Conservation (phyloP, 805 yeast species). For the Phaffomyces opuntiae region DNA sequence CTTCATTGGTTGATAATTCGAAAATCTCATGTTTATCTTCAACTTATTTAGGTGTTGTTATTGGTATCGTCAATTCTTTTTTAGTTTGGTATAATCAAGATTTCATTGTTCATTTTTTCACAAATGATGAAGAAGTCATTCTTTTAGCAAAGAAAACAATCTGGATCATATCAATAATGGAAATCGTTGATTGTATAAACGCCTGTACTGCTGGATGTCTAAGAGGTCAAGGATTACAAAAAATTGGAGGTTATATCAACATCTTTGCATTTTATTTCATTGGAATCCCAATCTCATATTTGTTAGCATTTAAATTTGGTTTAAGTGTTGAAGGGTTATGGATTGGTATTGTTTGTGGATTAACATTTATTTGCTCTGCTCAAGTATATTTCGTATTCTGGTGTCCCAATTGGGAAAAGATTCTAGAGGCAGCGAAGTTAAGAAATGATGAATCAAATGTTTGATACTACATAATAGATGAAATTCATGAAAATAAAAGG, state of each 20-base stretch:
- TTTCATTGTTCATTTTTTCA: slow-evolving; percentile 46
- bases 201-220: slow-evolving; percentile 69
- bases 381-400: slow-evolving; percentile 37
- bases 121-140: slow-evolving; percentile 53
- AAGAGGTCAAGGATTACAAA: slow-evolving; percentile 83
- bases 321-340: slow-evolving; percentile 45
- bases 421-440: slow-evolving; percentile 34
- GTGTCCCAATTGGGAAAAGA: slow-evolving; percentile 41
- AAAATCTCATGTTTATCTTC: slow-evolving; percentile 40
- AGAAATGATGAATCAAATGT: slow-evolving; percentile 27
- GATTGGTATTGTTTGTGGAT: slow-evolving; percentile 57
- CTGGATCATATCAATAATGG: slow-evolving; percentile 60
- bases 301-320: slow-evolving; percentile 31
- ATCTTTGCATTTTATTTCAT: slow-evolving; percentile 60
- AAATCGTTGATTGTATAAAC: slow-evolving; percentile 63
- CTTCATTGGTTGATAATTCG: slow-evolving; percentile 41
- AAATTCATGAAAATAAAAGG: no score
- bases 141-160: slow-evolving; percentile 41
- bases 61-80: slow-evolving; percentile 47
- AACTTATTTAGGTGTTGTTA: slow-evolving; percentile 29
- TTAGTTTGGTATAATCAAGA: slow-evolving; percentile 20
- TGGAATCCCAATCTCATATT: slow-evolving; percentile 68
- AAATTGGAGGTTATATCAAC: slow-evolving; percentile 67
- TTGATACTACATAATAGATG: neutral
- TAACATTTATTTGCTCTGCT: slow-evolving; percentile 34